phyloP scores from a whole-genome alignment of 2,329 filamentous ascomycete species.

The Colletotrichum spaethianum region DNA sequence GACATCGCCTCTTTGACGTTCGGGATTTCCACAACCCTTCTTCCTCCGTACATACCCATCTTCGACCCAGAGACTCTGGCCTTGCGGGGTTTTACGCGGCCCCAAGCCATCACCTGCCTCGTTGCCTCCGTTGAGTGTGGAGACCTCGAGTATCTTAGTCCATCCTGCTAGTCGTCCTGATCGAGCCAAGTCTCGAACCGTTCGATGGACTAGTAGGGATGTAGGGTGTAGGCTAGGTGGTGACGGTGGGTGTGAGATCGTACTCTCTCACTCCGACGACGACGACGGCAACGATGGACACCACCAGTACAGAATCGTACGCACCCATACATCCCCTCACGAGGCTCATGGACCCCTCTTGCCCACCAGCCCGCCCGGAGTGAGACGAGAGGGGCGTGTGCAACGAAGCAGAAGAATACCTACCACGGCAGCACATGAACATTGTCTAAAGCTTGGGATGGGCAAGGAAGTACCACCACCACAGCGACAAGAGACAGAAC shows the following conservation, averaged over 20 bases:
- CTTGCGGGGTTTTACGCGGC: slow-evolving; percentile 28
- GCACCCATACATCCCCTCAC: slow-evolving; percentile 7
- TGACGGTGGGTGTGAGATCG: slow-evolving; percentile 28
- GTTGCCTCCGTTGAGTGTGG: slow-evolving; percentile 26
- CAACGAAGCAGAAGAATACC: slow-evolving; percentile 11
- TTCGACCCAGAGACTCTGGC: slow-evolving; percentile 7
- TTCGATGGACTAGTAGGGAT: slow-evolving; percentile 38
- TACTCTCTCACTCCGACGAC: slow-evolving; percentile 2
- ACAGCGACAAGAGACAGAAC: not conserved
- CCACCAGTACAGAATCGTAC: slow-evolving; percentile 1
- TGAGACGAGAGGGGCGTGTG: slow-evolving; percentile 31
- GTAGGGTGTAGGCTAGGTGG: slow-evolving; percentile 16
- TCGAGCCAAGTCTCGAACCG: slow-evolving; percentile 38
- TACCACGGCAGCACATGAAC: slow-evolving; percentile 28
- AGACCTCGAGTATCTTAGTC: slow-evolving; percentile 25
- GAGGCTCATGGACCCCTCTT: slow-evolving; percentile 4
- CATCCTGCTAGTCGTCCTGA: slow-evolving; percentile 25
- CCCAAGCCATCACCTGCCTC: slow-evolving; percentile 28
- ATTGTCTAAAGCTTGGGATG: slow-evolving; percentile 9
- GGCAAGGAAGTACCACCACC: slow-evolving; percentile 13
- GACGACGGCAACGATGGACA: not conserved
- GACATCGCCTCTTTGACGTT: not conserved
- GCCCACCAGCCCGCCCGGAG: not conserved
- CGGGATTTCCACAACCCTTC: not conserved
- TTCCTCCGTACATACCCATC: not conserved